Percentiles rank a stretch among this genome's conserved stretches.
These are phyloP conservation scores for Hyphopichia pseudoburtonii DNA, from an alignment of 1,139 yeast genomes.

Conservation along the genomic window DNA sequence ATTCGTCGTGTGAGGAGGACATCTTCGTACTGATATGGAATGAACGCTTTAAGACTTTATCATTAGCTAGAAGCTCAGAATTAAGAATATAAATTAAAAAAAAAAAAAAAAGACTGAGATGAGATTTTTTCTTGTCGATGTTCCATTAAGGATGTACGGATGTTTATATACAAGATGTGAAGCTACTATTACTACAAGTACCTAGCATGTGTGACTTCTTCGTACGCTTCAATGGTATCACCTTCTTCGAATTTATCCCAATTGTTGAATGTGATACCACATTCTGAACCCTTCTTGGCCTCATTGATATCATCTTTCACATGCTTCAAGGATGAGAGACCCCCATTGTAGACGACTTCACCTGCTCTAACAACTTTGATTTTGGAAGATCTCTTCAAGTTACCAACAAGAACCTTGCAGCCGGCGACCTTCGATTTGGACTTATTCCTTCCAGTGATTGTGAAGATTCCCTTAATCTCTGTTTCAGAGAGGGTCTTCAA, in stretches of 20 bases:
- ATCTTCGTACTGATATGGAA: conserved; percentile 9
- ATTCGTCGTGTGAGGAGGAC: conserved; percentile 38
- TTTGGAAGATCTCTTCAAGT: conserved; percentile 54
- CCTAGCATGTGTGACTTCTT: conserved; percentile 67
- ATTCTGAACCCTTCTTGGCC: conserved; percentile 82
- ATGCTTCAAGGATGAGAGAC: conserved; percentile 72
- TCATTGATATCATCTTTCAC: conserved; percentile 78
- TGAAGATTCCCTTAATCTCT: conserved; percentile 69
- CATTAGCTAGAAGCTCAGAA: not conserved
- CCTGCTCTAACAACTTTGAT: conserved; percentile 65
- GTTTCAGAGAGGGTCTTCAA: conserved; percentile 69
- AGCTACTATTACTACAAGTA: conserved; percentile 46
- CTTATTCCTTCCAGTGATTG: conserved; percentile 53
- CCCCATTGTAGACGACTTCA: conserved; percentile 63
- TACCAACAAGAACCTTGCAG: conserved; percentile 76
- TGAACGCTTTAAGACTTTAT: not conserved
- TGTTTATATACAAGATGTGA: conserved; percentile 3
- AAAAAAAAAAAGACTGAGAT: not conserved
- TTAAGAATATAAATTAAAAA: too few species aligned
- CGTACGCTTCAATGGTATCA: conserved; percentile 73
- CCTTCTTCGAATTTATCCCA: conserved; percentile 77
- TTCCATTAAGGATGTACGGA: not conserved
- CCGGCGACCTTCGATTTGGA: conserved; percentile 75
- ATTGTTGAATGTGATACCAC: conserved; percentile 75
- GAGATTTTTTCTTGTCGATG: not conserved